Evolutionary conservation across 2,329 filamentous ascomycete genomes (phyloP), one percentile per base, ranked within the genome.

Genomic region (Macrophomina pseudophaseolina): DNA sequence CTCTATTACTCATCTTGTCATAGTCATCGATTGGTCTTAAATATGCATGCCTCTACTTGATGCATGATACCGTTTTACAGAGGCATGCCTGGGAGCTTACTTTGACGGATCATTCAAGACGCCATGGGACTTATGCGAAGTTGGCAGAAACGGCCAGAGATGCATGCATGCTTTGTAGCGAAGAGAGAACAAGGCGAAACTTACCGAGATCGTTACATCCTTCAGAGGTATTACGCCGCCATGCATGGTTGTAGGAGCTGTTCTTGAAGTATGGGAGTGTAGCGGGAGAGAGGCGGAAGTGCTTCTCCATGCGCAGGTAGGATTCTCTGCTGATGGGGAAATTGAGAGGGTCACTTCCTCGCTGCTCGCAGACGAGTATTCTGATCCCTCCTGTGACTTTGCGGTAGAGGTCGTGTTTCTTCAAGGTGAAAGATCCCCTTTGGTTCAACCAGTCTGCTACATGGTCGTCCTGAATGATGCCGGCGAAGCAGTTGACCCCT

Each of bases 241-340:
- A 65, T 14, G 51, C 38, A 28, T 65, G 51, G 9, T 35, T 46
- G 28, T 23, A 65, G 9, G 40, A 49, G 30, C 11, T 33, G 38
- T 51, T 56, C 52, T 56, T 54, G 38, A 65, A 65, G 30, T 53
- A 44, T 11, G 62, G 62, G 7, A 65, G 62, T 23, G 62, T 65
- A 16, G 62, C 62, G 7, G 62, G 40, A n/a, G 38, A 40, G 6
- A 65, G 49, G 40, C 48, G 49, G 30, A 54, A 65, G 14, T 42
- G 28, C 8, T 28, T 42, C 18, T 65, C 62, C 38, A 65, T 28
- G 1, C 46, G 28, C 9, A 54, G 23, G 32, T 53, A 65, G 6
- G 51, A 54, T 14, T 65, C 62, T 33, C 35, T 40, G 30, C 49
- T 65, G 35, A 65, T 42, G 16, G 49, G 52, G 32, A 65, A 65